Evolutionary conservation across 2,329 filamentous ascomycete species (phyloP), one percentile per base, ranked within the genome.

Genomic region (Penicillium italicum): DNA sequence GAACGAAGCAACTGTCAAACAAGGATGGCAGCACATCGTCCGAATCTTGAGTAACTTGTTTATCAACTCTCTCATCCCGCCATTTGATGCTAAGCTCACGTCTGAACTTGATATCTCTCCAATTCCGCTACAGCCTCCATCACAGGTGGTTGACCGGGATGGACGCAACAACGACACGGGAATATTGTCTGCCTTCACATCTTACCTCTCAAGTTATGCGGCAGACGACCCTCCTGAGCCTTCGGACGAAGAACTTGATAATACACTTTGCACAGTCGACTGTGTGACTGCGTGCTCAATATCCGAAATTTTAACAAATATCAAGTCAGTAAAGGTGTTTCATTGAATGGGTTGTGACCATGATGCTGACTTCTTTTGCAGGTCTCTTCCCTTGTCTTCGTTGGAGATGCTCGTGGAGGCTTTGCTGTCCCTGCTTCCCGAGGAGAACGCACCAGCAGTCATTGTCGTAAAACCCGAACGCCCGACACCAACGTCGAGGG

Each of bases 171-270:
- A 81, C 55, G 94, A 99, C 28, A 86, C 86, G 2, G 91, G 94
- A 6, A 83, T 99, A 47, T 91, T 99, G 71, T 96, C 92, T 4
- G 91, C 93, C 1, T 90, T 99, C 66, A 95, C 93, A 0, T 96
- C 90, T 5, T 99, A 97, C 68, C 91, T 99, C 31, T 96, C 92
- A n/a, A 97, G 93, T 72, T 97, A 99, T 71, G 94, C 95, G 40
- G 95, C 94, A 11, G 94, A 97, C 72, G 94, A 99, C 69, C 94
- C 94, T 12, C 94, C 94, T 0, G 94, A 99, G 75, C 94, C 94
- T 2, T 97, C 94, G 1, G 91, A 97, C 62, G 93, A 97, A 70
- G 94, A 99, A 72, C 81, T 99, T 30, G 94, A 99, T 68, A 96
- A 94, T 69, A 97, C 94, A 0, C 79, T 99, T 10, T 94, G 90